Base-by-base conservation (phyloP, 31 red algal species). In the Asparagopsis taxiformis region DNA sequence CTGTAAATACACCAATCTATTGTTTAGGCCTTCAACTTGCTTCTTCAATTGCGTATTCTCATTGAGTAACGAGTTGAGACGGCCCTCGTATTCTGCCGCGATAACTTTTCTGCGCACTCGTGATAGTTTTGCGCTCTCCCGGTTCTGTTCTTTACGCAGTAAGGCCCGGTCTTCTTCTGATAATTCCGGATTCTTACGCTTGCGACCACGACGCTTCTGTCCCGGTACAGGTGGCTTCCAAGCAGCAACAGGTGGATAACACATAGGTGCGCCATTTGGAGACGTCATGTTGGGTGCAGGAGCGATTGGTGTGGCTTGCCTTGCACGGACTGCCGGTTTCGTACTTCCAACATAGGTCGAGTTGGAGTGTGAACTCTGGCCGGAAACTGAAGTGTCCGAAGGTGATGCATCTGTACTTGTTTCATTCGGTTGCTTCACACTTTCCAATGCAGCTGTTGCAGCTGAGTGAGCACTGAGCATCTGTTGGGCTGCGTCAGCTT, bases 161-260 rank as follows among this genome's bases (percentile, higher is more conserved):
- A 74, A 46, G 32, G 62, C 62, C 44, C 90, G 80, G 60, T 93
- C 68, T 61, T 84, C 90, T 31, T 93, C 90, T 23, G 81, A 80
- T 23, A 86, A 62, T 33, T 80, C 90, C 0, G 90, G 90, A 59
- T 87, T 75, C 31, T 85, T 85, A 31, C 90, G 74, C 51, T 93
- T 93, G 44, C 90, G 51, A 34, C 90, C 90, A 31, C 90, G 60
- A 54, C 81, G 80, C 48, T 90, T 90, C 34, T 66, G 65, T 22
- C 43, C 51, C 1, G 65, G 65, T 8, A 26, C 49, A 37, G 31
- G 39, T 13, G 41, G 51, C 28, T n/a, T n/a, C n/a, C n/a, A n/a
- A n/a, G n/a, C n/a, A n/a, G n/a, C n/a, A n/a, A n/a, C n/a, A n/a
- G n/a, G n/a, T n/a, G n/a, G n/a, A n/a, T n/a, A n/a, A n/a, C n/a